Conservation (phyloP, 805 yeast species). For the Saturnispora galanensis region DNA sequence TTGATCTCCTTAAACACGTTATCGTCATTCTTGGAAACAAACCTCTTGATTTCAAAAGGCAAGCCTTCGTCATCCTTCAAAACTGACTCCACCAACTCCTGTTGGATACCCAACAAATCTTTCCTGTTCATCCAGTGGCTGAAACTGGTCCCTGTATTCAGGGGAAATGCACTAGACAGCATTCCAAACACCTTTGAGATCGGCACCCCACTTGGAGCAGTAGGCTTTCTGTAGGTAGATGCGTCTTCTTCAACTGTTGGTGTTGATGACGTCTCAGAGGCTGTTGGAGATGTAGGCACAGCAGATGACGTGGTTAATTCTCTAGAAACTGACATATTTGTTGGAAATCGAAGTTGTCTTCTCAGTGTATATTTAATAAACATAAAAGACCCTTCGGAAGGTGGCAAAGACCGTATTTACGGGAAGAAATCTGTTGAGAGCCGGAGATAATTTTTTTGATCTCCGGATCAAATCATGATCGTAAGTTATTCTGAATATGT, state of each 20-base stretch:
- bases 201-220: slow-evolving; percentile 63
- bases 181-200: slow-evolving; percentile 32
- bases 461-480: no score
- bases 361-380: no score
- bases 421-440: no score
- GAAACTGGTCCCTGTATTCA: slow-evolving; percentile 40
- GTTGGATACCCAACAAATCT: slow-evolving; percentile 26
- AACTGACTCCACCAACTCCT: slow-evolving; percentile 38
- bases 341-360: no score
- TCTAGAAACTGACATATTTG: not conserved
- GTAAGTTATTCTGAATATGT: no score
- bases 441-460: no score
- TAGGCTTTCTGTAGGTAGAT: slow-evolving; percentile 37
- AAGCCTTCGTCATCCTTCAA: slow-evolving; percentile 44
- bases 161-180: slow-evolving; percentile 48
- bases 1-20: slow-evolving; percentile 47
- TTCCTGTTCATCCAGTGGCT: slow-evolving; percentile 35
- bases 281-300: not conserved
- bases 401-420: no score
- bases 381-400: not conserved
- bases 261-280: not conserved
- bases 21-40: slow-evolving; percentile 33
- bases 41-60: slow-evolving; percentile 38
- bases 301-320: not conserved
- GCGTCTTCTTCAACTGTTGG: not conserved